Evolutionary conservation across 257 asterid species (phyloP), one percentile per base, ranked within the genome.

Genomic region (Leonotis leonurus): DNA sequence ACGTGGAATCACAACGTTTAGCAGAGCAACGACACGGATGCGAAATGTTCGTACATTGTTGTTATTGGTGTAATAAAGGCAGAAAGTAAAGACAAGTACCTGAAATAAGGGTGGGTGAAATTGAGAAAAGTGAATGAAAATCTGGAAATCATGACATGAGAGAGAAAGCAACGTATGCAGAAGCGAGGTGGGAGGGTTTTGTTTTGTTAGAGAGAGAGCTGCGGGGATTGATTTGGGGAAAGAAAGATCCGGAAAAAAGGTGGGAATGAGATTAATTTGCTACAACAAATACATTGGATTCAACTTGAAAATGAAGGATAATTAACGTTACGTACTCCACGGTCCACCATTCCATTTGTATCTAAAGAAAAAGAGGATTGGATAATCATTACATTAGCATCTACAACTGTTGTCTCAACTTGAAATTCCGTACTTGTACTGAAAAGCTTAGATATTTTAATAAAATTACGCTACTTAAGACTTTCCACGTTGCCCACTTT

Each of bases 181-280:
- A 3, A 35, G 30, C 8, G 49, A 37, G 36, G 41, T n/a, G 73
- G 60, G 57, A 56, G 56, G 30, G n/a, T n/a, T n/a, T n/a, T n/a
- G 50, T 33, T 39, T 40, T 45, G n/a, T 17, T 22, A 2, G 16
- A 30, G 65, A 43, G 40, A 59, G 63, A 56, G 64, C 32, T 70
- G 73, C 77, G 80, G 75, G 81, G 69, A 46, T 67, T 72, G 71
- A 68, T 79, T 75, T 73, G 78, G 84, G 71, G 70, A 72, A 75
- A 67, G 59, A 73, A 66, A 75, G 81, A 75, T 75, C 84, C 81
- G 77, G 69, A 75, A 79, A 69, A 75, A 56, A 70, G 72, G 75
- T 62, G 83, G 80, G 71, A 70, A 64, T 27, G 26, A 48, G 58
- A 56, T 21, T 13, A n/a, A 40, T 49, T 49, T 40, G 29, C 22